Evolutionary conservation across 345 rosid species (phyloP).

Genomic region (Pugionium cornutum): DNA sequence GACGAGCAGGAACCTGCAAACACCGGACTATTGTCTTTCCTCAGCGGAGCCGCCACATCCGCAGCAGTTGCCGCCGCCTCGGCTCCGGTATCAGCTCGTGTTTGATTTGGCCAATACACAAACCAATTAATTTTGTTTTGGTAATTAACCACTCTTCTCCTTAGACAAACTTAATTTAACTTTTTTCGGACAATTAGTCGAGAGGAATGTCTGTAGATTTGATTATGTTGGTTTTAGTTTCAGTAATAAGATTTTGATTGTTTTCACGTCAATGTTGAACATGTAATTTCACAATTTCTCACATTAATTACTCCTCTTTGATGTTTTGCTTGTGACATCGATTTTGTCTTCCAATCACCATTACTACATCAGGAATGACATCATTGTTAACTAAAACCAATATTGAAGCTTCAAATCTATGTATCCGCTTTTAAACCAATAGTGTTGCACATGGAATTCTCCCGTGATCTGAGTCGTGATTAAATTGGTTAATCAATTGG

Average conservation of each 20-base stretch:
- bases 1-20: conserved; percentile 71
- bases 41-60: conserved; percentile 62
- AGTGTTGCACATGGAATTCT: background rate
- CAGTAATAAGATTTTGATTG: background rate
- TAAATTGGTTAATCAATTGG: background rate
- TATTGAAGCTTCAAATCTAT: too few relatives aligned
- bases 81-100: conserved; percentile 52
- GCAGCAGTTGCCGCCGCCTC: conserved; percentile 66
- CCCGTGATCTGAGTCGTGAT: background rate
- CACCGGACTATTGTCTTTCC: conserved; percentile 64
- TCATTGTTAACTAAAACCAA: too few relatives aligned
- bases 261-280: background rate
- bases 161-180: background rate
- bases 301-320: background rate
- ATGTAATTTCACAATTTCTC: background rate
- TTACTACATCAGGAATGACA: too few relatives aligned
- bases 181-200: background rate
- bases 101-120: conserved; percentile 3
- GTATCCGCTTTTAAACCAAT: too few relatives aligned
- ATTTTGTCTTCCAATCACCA: background rate
- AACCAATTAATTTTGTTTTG: background rate
- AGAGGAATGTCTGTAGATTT: conserved; percentile 11
- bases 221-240: background rate
- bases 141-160: background rate
- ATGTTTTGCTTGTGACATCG: conserved; percentile 5